phyloP scores from a whole-genome alignment of 805 yeast genomes.

The Candida arabinofermentans region DNA sequence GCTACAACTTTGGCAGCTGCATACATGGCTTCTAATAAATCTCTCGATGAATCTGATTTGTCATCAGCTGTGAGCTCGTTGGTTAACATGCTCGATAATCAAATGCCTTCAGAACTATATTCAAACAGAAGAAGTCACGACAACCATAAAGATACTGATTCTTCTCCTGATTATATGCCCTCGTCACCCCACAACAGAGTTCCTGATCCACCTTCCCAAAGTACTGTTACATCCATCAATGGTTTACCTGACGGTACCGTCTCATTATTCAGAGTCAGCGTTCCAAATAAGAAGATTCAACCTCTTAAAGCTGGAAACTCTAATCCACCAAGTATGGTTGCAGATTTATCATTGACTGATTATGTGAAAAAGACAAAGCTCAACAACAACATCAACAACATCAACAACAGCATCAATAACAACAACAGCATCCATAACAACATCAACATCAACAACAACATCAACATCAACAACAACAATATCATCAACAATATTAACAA shows the following conservation, averaged over 20 bases:
- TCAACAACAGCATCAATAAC: too few species aligned
- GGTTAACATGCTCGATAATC: slow-evolving; percentile 14
- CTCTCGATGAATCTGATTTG: slow-evolving; percentile 14
- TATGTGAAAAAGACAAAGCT: slow-evolving; percentile 13
- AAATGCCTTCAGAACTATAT: background rate
- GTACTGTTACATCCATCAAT: slow-evolving; percentile 22
- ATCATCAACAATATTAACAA: background rate
- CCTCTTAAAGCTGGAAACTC: slow-evolving; percentile 1
- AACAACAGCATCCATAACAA: too few species aligned
- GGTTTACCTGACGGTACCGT: slow-evolving; percentile 29
- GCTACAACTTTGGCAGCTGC: slow-evolving; percentile 38
- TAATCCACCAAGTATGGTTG: slow-evolving; percentile 17
- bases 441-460: too few species aligned
- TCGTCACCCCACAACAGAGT: background rate
- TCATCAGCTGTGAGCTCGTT: slow-evolving; percentile 18
- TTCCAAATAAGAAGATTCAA: slow-evolving; percentile 4
- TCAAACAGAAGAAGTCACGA: background rate
- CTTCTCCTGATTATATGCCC: background rate
- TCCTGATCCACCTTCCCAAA: slow-evolving; percentile 13
- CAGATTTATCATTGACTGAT: slow-evolving; percentile 21
- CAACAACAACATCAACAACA: too few species aligned
- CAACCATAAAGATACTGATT: background rate
- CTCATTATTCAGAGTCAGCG: slow-evolving; percentile 25
- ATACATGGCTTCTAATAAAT: slow-evolving; percentile 28
- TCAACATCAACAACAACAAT: too few species aligned